Conservation (phyloP, 768 basidiomycete genomes). For the Hygrophorus pudorinus region DNA sequence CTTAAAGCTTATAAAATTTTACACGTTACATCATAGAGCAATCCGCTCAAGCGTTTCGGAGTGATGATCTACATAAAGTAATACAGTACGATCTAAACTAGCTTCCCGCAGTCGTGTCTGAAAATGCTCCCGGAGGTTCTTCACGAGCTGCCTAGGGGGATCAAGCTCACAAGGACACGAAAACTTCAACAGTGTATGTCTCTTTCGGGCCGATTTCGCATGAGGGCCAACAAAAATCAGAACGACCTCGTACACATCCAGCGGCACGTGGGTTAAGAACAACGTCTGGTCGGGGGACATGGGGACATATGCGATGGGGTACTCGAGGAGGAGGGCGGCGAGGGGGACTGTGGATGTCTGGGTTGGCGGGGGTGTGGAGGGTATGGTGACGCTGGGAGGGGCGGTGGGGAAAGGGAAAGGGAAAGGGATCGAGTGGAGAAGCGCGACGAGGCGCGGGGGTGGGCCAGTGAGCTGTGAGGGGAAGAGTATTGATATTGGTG, state of each 20-base stretch:
- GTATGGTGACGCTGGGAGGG: neutral
- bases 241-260: slow-evolving; percentile 43
- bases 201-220: neutral
- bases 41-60: slow-evolving; percentile 35
- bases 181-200: slow-evolving; percentile 42
- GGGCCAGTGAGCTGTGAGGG: too few species aligned
- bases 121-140: slow-evolving; percentile 25
- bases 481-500: neutral
- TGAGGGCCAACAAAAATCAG: slow-evolving; percentile 11
- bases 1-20: neutral
- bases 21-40: slow-evolving; percentile 26
- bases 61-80: slow-evolving; percentile 21
- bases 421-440: too few species aligned
- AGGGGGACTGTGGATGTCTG: slow-evolving; percentile 29
- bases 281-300: slow-evolving; percentile 14
- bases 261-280: slow-evolving; percentile 34
- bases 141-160: slow-evolving; percentile 16
- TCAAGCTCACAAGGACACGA: slow-evolving; percentile 37
- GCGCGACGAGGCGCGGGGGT: too few species aligned
- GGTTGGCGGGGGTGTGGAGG: neutral
- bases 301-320: slow-evolving; percentile 45
- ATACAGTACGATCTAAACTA: slow-evolving; percentile 9
- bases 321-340: slow-evolving; percentile 51
- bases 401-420: neutral
- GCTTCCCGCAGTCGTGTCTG: slow-evolving; percentile 17